These are phyloP conservation scores for Thuja plicata DNA, from an alignment of 83 land plant genomes.

Conservation along the genomic window DNA sequence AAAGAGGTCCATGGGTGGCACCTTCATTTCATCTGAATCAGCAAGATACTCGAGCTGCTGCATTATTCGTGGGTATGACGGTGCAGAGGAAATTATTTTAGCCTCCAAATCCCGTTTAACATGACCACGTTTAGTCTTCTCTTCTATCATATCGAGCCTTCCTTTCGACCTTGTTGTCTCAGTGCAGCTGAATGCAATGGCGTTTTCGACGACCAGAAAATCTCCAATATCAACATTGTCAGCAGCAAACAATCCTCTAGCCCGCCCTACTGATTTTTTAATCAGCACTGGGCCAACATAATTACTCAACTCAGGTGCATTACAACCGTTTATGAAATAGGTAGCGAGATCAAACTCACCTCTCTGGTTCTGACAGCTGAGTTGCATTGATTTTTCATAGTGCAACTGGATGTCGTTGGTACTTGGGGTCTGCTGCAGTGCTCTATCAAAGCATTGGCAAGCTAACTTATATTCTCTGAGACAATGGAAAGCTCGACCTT, in stretches of 20 bases:
- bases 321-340: too few relatives aligned
- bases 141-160: too few relatives aligned
- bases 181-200: not conserved
- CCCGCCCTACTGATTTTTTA: not conserved
- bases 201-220: not conserved
- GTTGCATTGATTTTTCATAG: too few relatives aligned
- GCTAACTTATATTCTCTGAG: too few relatives aligned
- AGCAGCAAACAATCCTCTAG: not conserved
- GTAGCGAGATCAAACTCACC: too few relatives aligned
- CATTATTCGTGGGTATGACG: not conserved
- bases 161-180: not conserved
- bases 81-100: not conserved
- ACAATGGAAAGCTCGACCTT: too few relatives aligned
- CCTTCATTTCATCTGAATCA: not conserved
- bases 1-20: slow-evolving; percentile 11
- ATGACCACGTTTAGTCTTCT: too few relatives aligned
- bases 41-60: slow-evolving; percentile 12
- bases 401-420: too few relatives aligned
- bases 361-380: too few relatives aligned
- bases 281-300: not conserved
- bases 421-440: too few relatives aligned
- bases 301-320: too few relatives aligned
- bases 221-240: not conserved
- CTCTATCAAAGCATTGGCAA: too few relatives aligned
- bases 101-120: slow-evolving; percentile 1